Base-by-base conservation (phyloP, 179 eudicot genomes). In the Nepenthes alata region DNA sequence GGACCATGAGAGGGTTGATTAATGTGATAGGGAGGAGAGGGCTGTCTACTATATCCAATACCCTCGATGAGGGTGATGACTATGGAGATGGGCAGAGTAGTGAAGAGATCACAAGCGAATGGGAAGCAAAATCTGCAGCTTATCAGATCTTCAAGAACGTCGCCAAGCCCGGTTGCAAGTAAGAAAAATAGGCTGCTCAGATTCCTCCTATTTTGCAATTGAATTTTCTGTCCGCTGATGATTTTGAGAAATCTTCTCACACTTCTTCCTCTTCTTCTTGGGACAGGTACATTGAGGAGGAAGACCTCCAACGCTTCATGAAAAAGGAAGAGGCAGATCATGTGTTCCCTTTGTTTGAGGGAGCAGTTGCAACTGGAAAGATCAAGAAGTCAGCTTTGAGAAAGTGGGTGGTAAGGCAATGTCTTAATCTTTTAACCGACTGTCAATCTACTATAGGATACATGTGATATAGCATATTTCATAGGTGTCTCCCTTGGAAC, bases 1-100 rank as follows among this genome's bases (percentile, higher is more conserved):
- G 95, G 87, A 89, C 95, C 15, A 86, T 91, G 84, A 79, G 69
- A 66, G 89, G 95, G 48, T 67, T 91, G 56, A 74, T 84, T 58
- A 70, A 77, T 25, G 80, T 81, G 36, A 81, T 89, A 50, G 73
- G 79, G 64, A 67, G 73, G 36, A 70, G 89, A 6, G 79, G 84
- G 53, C 63, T 89, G 51, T 70, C 82, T 4, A 86, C 91, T 11
- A 69, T 84, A 13, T 80, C 90, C 2, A 72, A 60, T 59, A 59
- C 73, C 34, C 79, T 83, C 38, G 84, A 83, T 37, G 75, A 48
- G 54, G 76, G 64, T 16, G 72, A 80, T 66, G 82, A 81, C 49
- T 85, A 73, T 14, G 61, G 36, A 14, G 64, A 34, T 54, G 82
- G 70, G 60, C 79, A 75, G 49, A 50, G 13, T n/a, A 65, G 67